Evolutionary conservation across 352 stramenopile genomes (phyloP), one percentile per base, ranked within the genome.

Genomic region (Pythium utonaiense): DNA sequence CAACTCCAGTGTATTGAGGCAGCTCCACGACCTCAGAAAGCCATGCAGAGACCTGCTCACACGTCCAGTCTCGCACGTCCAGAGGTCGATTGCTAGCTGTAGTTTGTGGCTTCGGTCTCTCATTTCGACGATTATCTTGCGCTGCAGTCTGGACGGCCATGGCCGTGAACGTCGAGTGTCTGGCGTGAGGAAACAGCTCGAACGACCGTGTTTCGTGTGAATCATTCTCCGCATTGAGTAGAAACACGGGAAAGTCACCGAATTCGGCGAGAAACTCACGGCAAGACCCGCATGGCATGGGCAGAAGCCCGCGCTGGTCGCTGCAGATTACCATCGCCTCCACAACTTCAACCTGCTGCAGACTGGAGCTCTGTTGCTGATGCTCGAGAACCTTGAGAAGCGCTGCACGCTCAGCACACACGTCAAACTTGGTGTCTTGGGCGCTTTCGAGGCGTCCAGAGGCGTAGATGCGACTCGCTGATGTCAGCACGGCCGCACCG

Each of bases 161-260:
- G 53, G 67, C 9, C 31, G 79, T 45, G 27, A 42, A 61, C 2
- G 45, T 60, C 3, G 57, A 53, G 42, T 84, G 62, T 9, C 73
- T 53, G 22, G 73, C 75, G 27, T 67, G 63, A 50, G 84, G 82
- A 56, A 91, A 91, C 16, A 93, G 62, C 9, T 55, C 61, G 24
- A 74, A 86, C 25, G 81, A 88, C 25, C 62, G 66, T 14, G 80
- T 91, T 33, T 88, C 71, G 21, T 86, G 70, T 5, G 60, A 78
- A 14, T 82, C 66, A 4, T 74, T 67, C 17, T 73, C 49, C 7
- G 59, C 69, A 41, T 87, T 88, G 17, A 89, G 66, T 13, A 93
- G 58, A 54, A 86, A 89, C 13, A 93, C 59, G 12, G 80, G 78
- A 31, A 91, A 93, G 33, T 92, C 79, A n/a, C 82, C 84, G 52